Evolutionary conservation across 1,284 basidiomycete genomes (phyloP), one percentile per base, ranked within the genome.

Genomic region (Cryptococcus maquisensis): DNA sequence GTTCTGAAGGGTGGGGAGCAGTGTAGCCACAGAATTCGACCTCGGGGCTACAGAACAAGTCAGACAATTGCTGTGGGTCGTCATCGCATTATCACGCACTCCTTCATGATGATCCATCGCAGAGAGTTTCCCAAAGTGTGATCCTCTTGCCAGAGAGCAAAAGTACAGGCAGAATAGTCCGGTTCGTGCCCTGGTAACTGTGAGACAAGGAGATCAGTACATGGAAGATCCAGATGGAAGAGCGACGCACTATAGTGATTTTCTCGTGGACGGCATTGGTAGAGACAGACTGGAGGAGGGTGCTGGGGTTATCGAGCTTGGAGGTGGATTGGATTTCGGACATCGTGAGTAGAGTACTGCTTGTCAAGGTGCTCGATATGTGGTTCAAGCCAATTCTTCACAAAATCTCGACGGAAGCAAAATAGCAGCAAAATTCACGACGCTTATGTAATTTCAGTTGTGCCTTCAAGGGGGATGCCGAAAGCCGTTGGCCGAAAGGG

Each of bases 1-100:
- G 89, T 79, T 98, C 95, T 20, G 93, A 96, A 5, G 95, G 94
- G 77, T 98, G 94, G 1, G 95, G 95, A 37, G 85, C 89, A 67
- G 90, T 92, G 81, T 98, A 98, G 32, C 95, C 95, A 74, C 95
- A 98, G 75, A 98, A 98, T 77, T 97, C 92, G 54, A 98, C 95
- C 66, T 92, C 91, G n/a, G 95, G 90, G 72, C 95, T 98, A 62
- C 49, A 51, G 35, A 43, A 28, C 52, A 23, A 20, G 32, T 43
- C 28, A 23, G 42, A 63, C 57, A 47, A 36, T 24, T 51, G 5
- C n/a, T n/a, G n/a, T n/a, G n/a, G n/a, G n/a, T 10, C 28, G 28
- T 6, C 28, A 10, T 43, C 9, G 21, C 38, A 26, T 3, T 40
- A 26, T 10, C 15, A 62, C 84, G 70, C 71, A 98, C 95, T 98